phyloP scores from a whole-genome alignment of 2,329 filamentous ascomycete genomes.

The Fusarium equiseti region DNA sequence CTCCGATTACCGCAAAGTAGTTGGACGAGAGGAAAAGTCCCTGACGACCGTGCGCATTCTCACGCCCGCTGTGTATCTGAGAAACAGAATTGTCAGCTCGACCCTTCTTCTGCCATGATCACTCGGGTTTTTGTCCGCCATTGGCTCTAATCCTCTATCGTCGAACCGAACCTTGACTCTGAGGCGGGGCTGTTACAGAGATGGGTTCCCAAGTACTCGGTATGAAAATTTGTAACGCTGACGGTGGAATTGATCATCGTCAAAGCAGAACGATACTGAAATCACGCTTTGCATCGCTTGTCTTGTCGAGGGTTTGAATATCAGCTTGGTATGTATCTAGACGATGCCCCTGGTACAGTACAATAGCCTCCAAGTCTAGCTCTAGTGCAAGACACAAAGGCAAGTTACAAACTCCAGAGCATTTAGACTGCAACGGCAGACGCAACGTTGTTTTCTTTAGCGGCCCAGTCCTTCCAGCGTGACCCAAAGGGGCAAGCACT shows the following conservation, averaged over 20 bases:
- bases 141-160: slow-evolving; percentile 7
- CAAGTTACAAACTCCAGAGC: not conserved
- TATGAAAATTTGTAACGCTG: slow-evolving; percentile 2
- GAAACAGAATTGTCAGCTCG: slow-evolving; percentile 5
- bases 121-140: slow-evolving; percentile 25
- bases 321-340: slow-evolving; percentile 2
- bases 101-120: slow-evolving; percentile 3
- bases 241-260: slow-evolving; percentile 19
- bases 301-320: slow-evolving; percentile 12
- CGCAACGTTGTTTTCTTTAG: slow-evolving; percentile 39
- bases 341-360: slow-evolving; percentile 14
- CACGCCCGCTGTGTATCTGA: slow-evolving; percentile 26
- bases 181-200: slow-evolving; percentile 11
- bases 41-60: slow-evolving; percentile 27
- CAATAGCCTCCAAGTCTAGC: slow-evolving; percentile 21
- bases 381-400: slow-evolving; percentile 15
- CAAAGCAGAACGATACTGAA: slow-evolving; percentile 11
- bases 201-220: slow-evolving; percentile 25
- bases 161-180: slow-evolving; percentile 25
- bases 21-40: slow-evolving; percentile 17
- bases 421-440: slow-evolving; percentile 30
- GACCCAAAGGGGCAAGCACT: slow-evolving; percentile 20
- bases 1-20: slow-evolving; percentile 17
- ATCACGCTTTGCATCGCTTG: slow-evolving; percentile 15
- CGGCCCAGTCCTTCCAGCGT: slow-evolving; percentile 24